These are phyloP conservation scores for Metarhizium brunneum DNA, from an alignment of 2,329 filamentous ascomycete genomes.

Conservation along the genomic window DNA sequence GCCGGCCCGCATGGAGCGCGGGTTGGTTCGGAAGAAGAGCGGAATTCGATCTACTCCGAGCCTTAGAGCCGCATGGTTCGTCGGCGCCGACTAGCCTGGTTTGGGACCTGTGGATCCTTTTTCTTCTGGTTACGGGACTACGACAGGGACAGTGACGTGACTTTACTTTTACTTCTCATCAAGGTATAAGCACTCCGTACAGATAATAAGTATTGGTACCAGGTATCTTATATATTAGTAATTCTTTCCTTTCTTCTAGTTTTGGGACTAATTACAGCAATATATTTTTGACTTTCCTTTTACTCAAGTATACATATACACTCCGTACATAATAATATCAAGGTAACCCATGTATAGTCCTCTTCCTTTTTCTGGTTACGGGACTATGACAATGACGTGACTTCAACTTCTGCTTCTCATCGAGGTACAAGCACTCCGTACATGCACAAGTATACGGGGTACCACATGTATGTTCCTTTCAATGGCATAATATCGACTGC, in stretches of 20 bases:
- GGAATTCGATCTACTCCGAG: conserved; percentile 16
- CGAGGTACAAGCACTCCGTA: background rate
- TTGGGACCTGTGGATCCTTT: background rate
- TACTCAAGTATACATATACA: too few relatives aligned
- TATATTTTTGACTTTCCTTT: too few relatives aligned
- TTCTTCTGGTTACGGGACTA: background rate
- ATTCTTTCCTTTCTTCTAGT: too few relatives aligned
- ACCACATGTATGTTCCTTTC: background rate
- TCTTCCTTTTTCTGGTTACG: too few relatives aligned
- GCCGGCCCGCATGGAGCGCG: background rate
- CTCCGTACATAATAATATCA: too few relatives aligned
- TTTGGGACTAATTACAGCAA: too few relatives aligned
- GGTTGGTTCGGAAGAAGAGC: conserved; percentile 8
- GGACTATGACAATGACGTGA: too few relatives aligned
- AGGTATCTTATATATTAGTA: too few relatives aligned
- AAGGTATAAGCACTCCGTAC: background rate
- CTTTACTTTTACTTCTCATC: background rate
- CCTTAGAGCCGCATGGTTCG: conserved; percentile 1
- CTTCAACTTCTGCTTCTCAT: background rate
- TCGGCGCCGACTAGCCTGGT: background rate
- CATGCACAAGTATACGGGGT: too few relatives aligned
- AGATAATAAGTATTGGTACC: too few relatives aligned
- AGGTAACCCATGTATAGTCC: too few relatives aligned
- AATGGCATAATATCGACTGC: background rate
- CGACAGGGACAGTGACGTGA: too few relatives aligned